Evolutionary conservation across 2,329 filamentous ascomycete species (phyloP).

Genomic region (Beauveria pseudobassiana): DNA sequence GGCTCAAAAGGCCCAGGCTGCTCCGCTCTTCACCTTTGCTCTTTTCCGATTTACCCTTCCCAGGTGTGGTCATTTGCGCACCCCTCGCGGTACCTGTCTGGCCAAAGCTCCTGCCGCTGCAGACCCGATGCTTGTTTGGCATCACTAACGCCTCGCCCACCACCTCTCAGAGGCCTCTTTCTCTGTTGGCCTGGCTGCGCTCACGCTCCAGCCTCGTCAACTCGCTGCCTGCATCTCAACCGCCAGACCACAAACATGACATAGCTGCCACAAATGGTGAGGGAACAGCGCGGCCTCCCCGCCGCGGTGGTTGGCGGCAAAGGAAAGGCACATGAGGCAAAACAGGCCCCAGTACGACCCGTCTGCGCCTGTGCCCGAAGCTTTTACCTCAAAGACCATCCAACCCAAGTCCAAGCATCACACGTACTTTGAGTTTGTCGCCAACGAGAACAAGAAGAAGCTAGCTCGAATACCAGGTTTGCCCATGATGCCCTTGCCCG

Average conservation of each 20-base stretch:
- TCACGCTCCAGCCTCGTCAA: neutral
- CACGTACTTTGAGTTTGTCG: conserved; percentile 56
- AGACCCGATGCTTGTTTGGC: neutral
- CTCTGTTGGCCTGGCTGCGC: neutral
- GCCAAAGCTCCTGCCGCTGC: neutral
- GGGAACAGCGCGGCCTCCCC: conserved; percentile 27
- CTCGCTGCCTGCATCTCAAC: neutral
- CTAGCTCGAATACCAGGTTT: conserved; percentile 56
- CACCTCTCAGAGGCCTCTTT: neutral
- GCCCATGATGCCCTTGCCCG: conserved; percentile 1
- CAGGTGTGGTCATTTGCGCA: conserved; percentile 4
- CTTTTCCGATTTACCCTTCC: conserved; percentile 1
- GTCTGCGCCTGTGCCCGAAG: conserved; percentile 25
- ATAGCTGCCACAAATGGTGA: conserved; percentile 26
- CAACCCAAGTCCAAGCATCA: conserved; percentile 47
- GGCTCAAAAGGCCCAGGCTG: neutral
- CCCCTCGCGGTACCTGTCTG: conserved; percentile 4
- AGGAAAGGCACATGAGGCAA: conserved; percentile 28
- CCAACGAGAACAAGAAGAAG: conserved; percentile 57
- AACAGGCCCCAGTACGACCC: conserved; percentile 26
- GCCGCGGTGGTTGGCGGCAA: conserved; percentile 24
- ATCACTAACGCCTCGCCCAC: neutral
- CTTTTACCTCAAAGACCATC: conserved; percentile 31
- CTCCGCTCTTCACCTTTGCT: neutral
- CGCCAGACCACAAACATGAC: conserved; percentile 3